Evolutionary conservation across 1,139 yeast species (phyloP).

Genomic region (Yamadazyma buinensis): DNA sequence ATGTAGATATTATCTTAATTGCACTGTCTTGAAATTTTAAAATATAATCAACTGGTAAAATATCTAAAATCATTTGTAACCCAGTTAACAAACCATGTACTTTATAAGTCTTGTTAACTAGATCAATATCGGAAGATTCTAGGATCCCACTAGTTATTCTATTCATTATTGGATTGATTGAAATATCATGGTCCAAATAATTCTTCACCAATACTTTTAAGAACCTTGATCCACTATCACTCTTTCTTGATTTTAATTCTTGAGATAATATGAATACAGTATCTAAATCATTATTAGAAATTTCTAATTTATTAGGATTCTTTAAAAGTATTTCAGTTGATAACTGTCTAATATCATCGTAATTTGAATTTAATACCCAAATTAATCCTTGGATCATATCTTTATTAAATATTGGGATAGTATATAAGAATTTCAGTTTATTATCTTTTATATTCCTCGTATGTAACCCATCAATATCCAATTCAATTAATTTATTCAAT

Average conservation of each 20-base stretch:
- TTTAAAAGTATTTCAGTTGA: conserved; percentile 48
- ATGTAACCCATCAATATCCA: conserved; percentile 51
- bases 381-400: conserved; percentile 45
- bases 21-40: not conserved
- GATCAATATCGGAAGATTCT: conserved; percentile 1
- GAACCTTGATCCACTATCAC: conserved; percentile 79
- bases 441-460: conserved; percentile 4
- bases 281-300: conserved; percentile 17
- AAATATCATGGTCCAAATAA: conserved; percentile 1
- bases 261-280: conserved; percentile 38
- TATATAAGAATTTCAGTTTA: conserved; percentile 12
- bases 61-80: conserved; percentile 28
- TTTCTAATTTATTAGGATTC: conserved; percentile 33
- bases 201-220: conserved; percentile 41
- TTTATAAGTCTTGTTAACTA: conserved; percentile 29
- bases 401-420: conserved; percentile 20
- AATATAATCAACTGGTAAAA: conserved; percentile 1
- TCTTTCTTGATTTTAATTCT: conserved; percentile 63
- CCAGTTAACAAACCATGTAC: conserved; percentile 63
- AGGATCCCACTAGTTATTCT: not conserved
- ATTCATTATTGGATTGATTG: not conserved
- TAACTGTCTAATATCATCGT: conserved; percentile 65
- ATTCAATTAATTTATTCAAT: conserved; percentile 44
- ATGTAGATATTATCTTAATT: not conserved
- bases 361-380: conserved; percentile 64